These are phyloP conservation scores for Phytophthora agathidicida DNA, from an alignment of 352 stramenopile genomes.

Conservation along the genomic window DNA sequence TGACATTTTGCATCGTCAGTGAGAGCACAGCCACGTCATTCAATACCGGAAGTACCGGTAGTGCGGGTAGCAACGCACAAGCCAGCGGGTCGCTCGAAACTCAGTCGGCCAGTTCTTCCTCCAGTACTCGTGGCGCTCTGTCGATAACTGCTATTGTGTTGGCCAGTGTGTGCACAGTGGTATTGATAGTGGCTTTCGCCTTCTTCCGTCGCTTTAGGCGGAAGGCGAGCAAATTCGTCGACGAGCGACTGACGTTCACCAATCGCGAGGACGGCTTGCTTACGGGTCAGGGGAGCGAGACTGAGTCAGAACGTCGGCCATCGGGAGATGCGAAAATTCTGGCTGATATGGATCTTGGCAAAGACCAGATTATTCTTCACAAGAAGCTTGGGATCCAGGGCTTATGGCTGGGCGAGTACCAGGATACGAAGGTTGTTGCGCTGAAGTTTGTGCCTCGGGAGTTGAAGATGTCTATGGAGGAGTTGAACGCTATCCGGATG, in stretches of 20 bases:
- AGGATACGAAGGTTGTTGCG: constrained; percentile 55
- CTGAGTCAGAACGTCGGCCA: background rate
- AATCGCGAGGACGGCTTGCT: constrained; percentile 38
- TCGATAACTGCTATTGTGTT: constrained; percentile 34
- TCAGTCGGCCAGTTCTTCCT: constrained; percentile 13
- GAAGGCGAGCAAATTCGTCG: constrained; percentile 42
- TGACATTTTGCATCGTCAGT: constrained; percentile 42
- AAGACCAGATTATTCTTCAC: constrained; percentile 49
- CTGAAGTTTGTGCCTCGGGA: constrained; percentile 52
- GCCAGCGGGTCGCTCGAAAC: constrained; percentile 21
- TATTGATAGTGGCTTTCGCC: constrained; percentile 36
- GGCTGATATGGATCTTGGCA: constrained; percentile 56
- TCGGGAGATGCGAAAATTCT: constrained; percentile 31
- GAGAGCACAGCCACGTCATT: constrained; percentile 12
- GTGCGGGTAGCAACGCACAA: constrained; percentile 3
- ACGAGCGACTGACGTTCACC: constrained; percentile 39
- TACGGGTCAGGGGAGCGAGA: constrained; percentile 13
- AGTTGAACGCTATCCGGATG: constrained; percentile 53
- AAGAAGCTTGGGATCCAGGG: constrained; percentile 61
- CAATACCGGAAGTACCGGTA: constrained; percentile 2
- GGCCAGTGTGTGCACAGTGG: constrained; percentile 24
- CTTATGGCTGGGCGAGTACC: constrained; percentile 58
- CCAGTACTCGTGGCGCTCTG: background rate
- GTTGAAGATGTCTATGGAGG: constrained; percentile 40
- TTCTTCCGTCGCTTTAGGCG: constrained; percentile 49